Percentiles rank a stretch among this genome's conserved stretches.
Evolutionary conservation across 1,284 basidiomycete genomes (phyloP).

Genomic region (Apiotrichum siamense): DNA sequence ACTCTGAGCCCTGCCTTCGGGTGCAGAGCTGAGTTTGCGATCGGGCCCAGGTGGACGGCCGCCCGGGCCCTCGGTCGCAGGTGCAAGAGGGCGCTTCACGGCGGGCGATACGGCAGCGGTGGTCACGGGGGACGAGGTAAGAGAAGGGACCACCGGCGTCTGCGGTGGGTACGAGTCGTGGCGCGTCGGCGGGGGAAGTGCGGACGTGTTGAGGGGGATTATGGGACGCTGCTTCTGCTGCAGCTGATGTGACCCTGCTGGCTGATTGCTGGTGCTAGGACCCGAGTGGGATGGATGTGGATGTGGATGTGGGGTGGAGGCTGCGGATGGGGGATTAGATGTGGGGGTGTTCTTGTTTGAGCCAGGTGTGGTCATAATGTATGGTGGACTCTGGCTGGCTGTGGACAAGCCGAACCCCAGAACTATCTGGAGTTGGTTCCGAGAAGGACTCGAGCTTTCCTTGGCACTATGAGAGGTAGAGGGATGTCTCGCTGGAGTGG

Average conservation of each 20-base stretch:
- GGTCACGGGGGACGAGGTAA: slow-evolving; percentile 21
- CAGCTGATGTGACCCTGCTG: neutral
- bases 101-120: slow-evolving; percentile 4
- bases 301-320: no score
- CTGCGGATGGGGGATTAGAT: no score
- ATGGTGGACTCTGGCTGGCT: no score
- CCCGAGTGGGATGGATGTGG: no score
- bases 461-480: no score
- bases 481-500: no score
- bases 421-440: no score
- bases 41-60: slow-evolving; percentile 11
- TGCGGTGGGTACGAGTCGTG: slow-evolving; percentile 19
- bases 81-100: slow-evolving; percentile 8
- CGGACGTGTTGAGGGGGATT: no score
- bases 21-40: slow-evolving; percentile 14
- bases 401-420: no score
- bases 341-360: no score
- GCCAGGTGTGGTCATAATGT: no score
- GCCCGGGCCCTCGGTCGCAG: slow-evolving; percentile 6
- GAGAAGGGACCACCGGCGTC: slow-evolving; percentile 24
- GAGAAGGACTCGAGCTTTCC: no score
- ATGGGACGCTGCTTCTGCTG: neutral
- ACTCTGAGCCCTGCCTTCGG: slow-evolving; percentile 13
- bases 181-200: neutral
- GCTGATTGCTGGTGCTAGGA: neutral